Conservation (phyloP, 495 filamentous ascomycete species). For the Daldinia vernicosa region DNA sequence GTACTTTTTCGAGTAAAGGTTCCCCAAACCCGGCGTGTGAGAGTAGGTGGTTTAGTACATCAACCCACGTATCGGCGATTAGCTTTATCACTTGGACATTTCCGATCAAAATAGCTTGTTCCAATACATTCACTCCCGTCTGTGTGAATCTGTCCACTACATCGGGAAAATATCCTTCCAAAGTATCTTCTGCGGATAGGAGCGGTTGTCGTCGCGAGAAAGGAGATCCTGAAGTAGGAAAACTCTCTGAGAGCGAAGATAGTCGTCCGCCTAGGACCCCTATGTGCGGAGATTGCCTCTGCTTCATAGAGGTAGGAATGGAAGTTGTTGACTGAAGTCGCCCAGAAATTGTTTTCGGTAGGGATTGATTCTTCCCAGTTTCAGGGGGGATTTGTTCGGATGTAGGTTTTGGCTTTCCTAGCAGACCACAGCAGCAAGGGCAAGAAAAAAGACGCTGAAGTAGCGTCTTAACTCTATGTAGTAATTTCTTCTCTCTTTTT, state of each 20-base stretch:
- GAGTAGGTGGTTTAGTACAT: slow-evolving; percentile 10
- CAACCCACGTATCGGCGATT: slow-evolving; percentile 9
- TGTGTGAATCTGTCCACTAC: slow-evolving; percentile 8
- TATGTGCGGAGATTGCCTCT: neutral
- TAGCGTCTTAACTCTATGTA: neutral
- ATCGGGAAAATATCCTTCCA: neutral
- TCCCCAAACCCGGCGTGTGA: slow-evolving; percentile 1
- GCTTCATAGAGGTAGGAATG: neutral
- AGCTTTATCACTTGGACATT: neutral
- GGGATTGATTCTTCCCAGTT: neutral
- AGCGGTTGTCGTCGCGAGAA: neutral
- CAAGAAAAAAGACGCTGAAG: neutral
- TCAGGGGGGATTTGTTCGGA: neutral
- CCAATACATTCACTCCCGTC: slow-evolving; percentile 4
- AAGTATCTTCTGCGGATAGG: neutral
- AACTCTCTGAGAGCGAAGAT: neutral
- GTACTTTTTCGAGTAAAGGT: neutral
- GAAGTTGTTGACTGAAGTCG: neutral
- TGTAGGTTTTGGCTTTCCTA: neutral
- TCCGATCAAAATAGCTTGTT: neutral
- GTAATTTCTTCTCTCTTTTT: neutral
- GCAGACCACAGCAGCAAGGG: neutral
- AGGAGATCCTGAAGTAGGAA: neutral
- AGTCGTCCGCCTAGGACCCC: neutral
- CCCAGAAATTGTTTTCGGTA: neutral